A percentile compares a stretch with the other conserved stretches of the same genome.
phyloP scores from a whole-genome alignment of 2,329 filamentous ascomycete species.

The Botryotinia narcissicola region DNA sequence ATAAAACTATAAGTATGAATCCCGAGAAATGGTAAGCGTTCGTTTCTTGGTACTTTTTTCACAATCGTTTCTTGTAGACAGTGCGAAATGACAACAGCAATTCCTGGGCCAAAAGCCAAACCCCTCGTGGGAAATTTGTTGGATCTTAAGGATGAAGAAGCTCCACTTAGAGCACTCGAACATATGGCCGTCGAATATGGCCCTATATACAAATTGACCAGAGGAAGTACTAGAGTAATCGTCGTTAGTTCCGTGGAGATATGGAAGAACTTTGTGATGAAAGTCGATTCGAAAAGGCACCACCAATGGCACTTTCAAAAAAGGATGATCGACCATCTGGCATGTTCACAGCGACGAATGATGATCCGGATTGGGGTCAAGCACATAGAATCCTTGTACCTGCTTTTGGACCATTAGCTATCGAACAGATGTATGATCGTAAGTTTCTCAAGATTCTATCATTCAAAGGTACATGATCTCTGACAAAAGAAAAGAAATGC shows the following conservation, averaged over 20 bases:
- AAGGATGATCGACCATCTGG: constrained; percentile 20
- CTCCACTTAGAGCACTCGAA: constrained; percentile 10
- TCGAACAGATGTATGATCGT: constrained; percentile 61
- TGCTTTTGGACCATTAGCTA: constrained; percentile 65
- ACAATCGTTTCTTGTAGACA: neutral
- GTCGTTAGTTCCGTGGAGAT: constrained; percentile 6
- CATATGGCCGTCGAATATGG: constrained; percentile 10
- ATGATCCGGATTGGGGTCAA: constrained; percentile 60
- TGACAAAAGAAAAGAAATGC: constrained; percentile 49
- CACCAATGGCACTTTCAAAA: constrained; percentile 20
- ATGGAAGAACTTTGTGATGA: constrained; percentile 9
- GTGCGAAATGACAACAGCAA: neutral
- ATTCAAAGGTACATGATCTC: neutral
- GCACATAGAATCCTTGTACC: constrained; percentile 65
- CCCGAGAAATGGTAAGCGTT: neutral
- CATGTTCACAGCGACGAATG: constrained; percentile 25
- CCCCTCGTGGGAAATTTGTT: neutral
- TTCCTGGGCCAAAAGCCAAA: neutral
- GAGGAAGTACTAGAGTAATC: neutral
- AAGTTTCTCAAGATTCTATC: neutral
- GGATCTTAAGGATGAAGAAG: neutral
- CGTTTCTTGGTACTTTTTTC: neutral
- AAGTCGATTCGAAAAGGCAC: constrained; percentile 8
- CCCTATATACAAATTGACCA: neutral
- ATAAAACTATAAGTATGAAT: neutral